Conservation (phyloP, 2,329 filamentous ascomycete genomes). For the Periconia macrospinosa region DNA sequence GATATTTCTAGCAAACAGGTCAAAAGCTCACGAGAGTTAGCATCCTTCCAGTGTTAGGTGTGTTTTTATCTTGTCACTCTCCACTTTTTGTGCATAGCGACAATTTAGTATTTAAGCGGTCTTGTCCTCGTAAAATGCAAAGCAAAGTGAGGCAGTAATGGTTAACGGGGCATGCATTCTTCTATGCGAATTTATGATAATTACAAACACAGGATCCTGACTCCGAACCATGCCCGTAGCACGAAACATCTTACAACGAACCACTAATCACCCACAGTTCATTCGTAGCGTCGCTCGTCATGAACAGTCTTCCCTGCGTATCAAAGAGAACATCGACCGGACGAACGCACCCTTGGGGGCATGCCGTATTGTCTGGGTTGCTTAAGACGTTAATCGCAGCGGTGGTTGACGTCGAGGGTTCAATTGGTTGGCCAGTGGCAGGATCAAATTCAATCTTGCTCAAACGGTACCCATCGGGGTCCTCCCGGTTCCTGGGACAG, state of each 20-base stretch:
- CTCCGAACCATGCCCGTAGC: no score
- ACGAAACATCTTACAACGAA: background rate
- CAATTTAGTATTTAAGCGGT: no score
- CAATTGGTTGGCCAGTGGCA: conserved; percentile 19
- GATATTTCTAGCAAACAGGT: no score
- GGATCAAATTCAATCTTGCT: conserved; percentile 24
- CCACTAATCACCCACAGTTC: conserved; percentile 23
- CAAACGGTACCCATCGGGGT: conserved; percentile 23
- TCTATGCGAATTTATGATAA: no score
- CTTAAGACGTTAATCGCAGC: conserved; percentile 23
- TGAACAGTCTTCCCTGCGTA: conserved; percentile 18
- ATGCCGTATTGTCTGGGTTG: conserved; percentile 16
- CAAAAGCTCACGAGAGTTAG: no score
- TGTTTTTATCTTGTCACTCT: no score
- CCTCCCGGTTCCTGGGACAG: conserved; percentile 14
- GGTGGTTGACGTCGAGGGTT: conserved; percentile 15
- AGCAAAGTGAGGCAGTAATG: no score
- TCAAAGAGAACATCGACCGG: conserved; percentile 21
- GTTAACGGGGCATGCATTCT: no score
- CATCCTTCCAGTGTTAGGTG: no score
- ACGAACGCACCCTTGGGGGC: conserved; percentile 20
- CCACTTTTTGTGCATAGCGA: no score
- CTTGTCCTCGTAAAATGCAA: no score
- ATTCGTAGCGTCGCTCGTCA: conserved; percentile 22
- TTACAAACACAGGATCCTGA: no score